Evolutionary conservation across 768 basidiomycete species (phyloP).

Genomic region (Tylopilus rubrobrunneus): DNA sequence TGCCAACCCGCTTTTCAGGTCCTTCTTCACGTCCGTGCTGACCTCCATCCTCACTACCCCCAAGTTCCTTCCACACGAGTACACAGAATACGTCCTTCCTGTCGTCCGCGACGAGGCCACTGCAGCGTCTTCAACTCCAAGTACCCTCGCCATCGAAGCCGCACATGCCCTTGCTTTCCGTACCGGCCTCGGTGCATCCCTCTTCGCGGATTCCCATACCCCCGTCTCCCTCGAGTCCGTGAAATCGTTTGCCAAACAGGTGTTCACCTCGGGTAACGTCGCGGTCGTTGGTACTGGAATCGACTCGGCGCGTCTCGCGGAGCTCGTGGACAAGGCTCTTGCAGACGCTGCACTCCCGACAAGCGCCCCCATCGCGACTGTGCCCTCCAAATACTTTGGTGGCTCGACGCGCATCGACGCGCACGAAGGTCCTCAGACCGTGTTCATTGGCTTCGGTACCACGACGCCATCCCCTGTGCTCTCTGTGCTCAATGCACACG

Average conservation of each 20-base stretch:
- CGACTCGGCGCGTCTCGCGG: conserved; percentile 60
- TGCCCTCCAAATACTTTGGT: conserved; percentile 61
- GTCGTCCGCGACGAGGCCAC: conserved; percentile 67
- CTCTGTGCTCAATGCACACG: conserved; percentile 73
- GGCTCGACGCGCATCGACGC: conserved; percentile 79
- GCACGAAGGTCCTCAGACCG: conserved; percentile 61
- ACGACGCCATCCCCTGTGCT: conserved; percentile 65
- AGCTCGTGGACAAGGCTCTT: conserved; percentile 71
- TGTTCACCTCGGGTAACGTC: conserved; percentile 76
- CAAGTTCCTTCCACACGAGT: conserved; percentile 77
- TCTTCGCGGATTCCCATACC: conserved; percentile 74
- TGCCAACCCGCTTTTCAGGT: conserved; percentile 39
- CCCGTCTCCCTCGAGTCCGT: conserved; percentile 65
- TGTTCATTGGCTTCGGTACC: conserved; percentile 88
- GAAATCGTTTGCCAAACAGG: conserved; percentile 65
- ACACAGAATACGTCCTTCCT: conserved; percentile 69
- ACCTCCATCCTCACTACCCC: conserved; percentile 80
- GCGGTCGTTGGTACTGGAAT: conserved; percentile 89
- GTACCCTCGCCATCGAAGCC: conserved; percentile 72
- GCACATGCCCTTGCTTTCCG: conserved; percentile 94
- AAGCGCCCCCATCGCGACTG: conserved; percentile 30
- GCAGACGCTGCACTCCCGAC: conserved; percentile 32
- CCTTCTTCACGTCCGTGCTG: conserved; percentile 87
- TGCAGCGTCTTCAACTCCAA: conserved; percentile 56
- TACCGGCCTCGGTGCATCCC: conserved; percentile 83